Percentiles rank a stretch among this genome's conserved stretches.
Conservation (phyloP, 2,329 filamentous ascomycete genomes). For the Furcasterigmium sp. region DNA sequence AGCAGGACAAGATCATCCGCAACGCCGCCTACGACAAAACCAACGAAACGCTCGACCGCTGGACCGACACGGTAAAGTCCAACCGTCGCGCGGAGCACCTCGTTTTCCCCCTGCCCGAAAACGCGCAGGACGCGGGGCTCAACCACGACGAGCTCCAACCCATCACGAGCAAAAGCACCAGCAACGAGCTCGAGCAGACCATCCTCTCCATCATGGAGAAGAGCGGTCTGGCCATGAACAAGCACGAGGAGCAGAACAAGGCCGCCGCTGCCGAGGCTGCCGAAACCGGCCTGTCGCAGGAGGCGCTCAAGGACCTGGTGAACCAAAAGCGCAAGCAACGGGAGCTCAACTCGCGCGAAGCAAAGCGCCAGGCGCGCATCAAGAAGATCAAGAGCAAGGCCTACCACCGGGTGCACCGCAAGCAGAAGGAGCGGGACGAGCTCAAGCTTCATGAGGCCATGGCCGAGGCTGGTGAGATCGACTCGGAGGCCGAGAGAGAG, state of each 20-base stretch:
- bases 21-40: slow-evolving; percentile 82
- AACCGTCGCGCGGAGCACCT: slow-evolving; percentile 90
- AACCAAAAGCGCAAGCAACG: slow-evolving; percentile 73
- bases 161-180: slow-evolving; percentile 55
- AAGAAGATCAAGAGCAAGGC: slow-evolving; percentile 99
- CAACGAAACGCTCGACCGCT: slow-evolving; percentile 83
- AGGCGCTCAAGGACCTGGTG: slow-evolving; percentile 66
- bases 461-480: slow-evolving; percentile 53
- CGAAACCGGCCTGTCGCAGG: slow-evolving; percentile 63
- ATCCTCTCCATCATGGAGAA: slow-evolving; percentile 88
- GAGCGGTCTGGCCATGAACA: slow-evolving; percentile 64
- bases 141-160: slow-evolving; percentile 61
- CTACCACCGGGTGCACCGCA: slow-evolving; percentile 87
- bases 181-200: slow-evolving; percentile 74
- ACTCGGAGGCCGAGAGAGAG: slow-evolving; percentile 62
- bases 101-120: slow-evolving; percentile 76
- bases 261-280: slow-evolving; percentile 65
- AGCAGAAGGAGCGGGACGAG: slow-evolving; percentile 54
- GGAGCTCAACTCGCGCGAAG: slow-evolving; percentile 83
- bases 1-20: slow-evolving; percentile 82
- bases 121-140: slow-evolving; percentile 55
- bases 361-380: slow-evolving; percentile 82
- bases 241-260: slow-evolving; percentile 36
- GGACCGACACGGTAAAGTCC: slow-evolving; percentile 92
- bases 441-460: slow-evolving; percentile 45